phyloP scores from a whole-genome alignment of 345 rosid species.

The Iberis pinnata region DNA sequence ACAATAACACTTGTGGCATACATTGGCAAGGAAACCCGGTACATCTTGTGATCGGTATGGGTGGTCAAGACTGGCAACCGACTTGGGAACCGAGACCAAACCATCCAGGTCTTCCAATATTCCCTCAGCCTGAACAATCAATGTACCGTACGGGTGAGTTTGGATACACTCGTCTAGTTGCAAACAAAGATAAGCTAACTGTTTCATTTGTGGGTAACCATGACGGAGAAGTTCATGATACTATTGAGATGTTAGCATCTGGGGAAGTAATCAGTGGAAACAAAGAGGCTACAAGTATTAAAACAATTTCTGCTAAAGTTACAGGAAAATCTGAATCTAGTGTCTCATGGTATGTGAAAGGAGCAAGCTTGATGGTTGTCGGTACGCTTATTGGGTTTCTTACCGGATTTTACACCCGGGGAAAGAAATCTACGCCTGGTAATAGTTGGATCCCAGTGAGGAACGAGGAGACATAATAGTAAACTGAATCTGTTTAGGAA shows the following conservation, averaged over 20 bases:
- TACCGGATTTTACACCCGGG: constrained; percentile 47
- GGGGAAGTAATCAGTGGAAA: constrained; percentile 55
- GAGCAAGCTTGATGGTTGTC: constrained; percentile 52
- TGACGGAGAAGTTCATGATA: constrained; percentile 82
- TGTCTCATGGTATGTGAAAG: constrained; percentile 47
- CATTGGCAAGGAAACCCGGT: constrained; percentile 62
- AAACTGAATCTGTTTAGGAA: constrained; percentile 5
- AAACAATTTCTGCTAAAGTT: constrained; percentile 15
- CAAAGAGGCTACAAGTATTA: constrained; percentile 2
- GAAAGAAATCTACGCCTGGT: constrained; percentile 37
- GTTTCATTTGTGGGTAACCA: constrained; percentile 81
- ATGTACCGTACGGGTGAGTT: constrained; percentile 86
- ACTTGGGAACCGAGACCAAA: constrained; percentile 72
- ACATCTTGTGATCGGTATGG: constrained; percentile 97
- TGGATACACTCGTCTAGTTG: constrained; percentile 76
- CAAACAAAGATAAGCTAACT: constrained; percentile 68
- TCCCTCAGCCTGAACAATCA: constrained; percentile 69
- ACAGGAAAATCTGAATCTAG: constrained; percentile 24
- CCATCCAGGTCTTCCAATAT: constrained; percentile 60
- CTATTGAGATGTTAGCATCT: constrained; percentile 63
- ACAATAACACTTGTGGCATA: constrained; percentile 63
- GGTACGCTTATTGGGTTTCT: constrained; percentile 58
- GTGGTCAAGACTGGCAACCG: constrained; percentile 94
- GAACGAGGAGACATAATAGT: constrained; percentile 44
- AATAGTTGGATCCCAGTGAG: constrained; percentile 65